Evolutionary conservation across 306 rosid species (phyloP), one percentile per base, ranked within the genome.

Genomic region (Elaeagnus macrophylla): DNA sequence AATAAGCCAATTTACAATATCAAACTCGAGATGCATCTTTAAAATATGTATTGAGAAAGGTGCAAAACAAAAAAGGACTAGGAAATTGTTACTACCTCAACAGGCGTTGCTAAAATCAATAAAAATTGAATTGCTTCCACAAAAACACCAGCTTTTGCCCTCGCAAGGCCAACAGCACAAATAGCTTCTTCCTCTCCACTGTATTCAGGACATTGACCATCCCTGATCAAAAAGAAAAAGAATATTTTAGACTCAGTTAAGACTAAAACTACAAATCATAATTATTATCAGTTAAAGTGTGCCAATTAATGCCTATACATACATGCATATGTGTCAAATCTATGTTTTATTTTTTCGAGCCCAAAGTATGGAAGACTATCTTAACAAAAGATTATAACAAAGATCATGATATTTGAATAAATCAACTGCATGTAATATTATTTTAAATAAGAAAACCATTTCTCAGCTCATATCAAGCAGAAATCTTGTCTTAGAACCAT

Each of bases 111-210:
- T 63, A 91, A 74, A 73, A 91, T 48, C 68, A 91, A 73, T 60
- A 91, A 85, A 84, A 86, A 80, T 54, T 82, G 93, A 65, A 91
- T 91, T 19, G 99, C 99, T 72, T 91, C 99, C 69, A 91, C 76
- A 70, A 91, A 91, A 79, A 87, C 95, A 57, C 95, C 95, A 35
- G 85, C 71, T 71, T 77, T 91, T 60, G 99, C 76, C 69, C 77
- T 91, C 57, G 95, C 83, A 58, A 91, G 94, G 49, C 96, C 93
- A 53, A 91, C 93, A 51, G 89, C 99, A 80, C 99, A 91, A 57
- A 91, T 87, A 68, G 96, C 99, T 82, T 87, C 93, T 70, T 91
- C 96, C 80, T 91, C 95, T 55, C 82, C 95, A 45, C 88, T 75
- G 72, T 66, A 91, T 75, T 91, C 96, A 15, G 94, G 96, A 77